phyloP scores from a whole-genome alignment of 2,329 filamentous ascomycete genomes.

The Acephala macrosclerotiorum region DNA sequence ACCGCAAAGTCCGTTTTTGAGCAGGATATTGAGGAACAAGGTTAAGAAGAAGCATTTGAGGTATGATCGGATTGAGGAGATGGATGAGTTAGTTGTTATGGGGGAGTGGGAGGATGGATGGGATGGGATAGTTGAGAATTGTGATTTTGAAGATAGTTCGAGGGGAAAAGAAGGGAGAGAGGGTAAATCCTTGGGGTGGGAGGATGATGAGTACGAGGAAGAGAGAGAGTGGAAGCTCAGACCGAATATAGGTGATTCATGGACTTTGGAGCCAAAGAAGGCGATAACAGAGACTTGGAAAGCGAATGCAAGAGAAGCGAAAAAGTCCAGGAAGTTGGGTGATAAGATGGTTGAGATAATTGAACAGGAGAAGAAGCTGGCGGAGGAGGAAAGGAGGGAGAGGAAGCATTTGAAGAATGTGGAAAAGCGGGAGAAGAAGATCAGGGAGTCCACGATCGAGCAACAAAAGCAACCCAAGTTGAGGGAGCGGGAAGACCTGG shows the following conservation, averaged over 20 bases:
- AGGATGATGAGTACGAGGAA: slow-evolving; percentile 15
- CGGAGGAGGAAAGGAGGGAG: slow-evolving; percentile 44
- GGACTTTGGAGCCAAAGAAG: slow-evolving; percentile 15
- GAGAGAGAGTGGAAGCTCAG: slow-evolving; percentile 6
- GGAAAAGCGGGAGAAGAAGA: slow-evolving; percentile 1
- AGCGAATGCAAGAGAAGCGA: slow-evolving; percentile 37
- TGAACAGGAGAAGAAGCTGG: slow-evolving; percentile 54
- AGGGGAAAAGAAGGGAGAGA: slow-evolving; percentile 22
- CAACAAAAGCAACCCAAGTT: background rate
- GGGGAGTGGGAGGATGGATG: slow-evolving; percentile 55
- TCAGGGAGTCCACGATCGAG: background rate
- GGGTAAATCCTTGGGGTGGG: background rate
- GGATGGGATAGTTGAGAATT: slow-evolving; percentile 47
- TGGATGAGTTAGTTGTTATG: slow-evolving; percentile 46
- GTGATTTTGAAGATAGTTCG: slow-evolving; percentile 31
- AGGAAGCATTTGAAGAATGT: slow-evolving; percentile 22
- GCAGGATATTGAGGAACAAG: slow-evolving; percentile 63
- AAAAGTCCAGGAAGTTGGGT: slow-evolving; percentile 39
- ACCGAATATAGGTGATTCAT: slow-evolving; percentile 11
- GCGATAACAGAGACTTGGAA: background rate
- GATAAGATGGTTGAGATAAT: slow-evolving; percentile 54
- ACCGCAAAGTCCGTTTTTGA: slow-evolving; percentile 67
- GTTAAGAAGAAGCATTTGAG: slow-evolving; percentile 52
- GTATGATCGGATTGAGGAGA: slow-evolving; percentile 47
- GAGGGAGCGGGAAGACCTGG: too few species aligned